Percentiles rank a stretch among this genome's conserved stretches.
Evolutionary conservation across 371 early-diverging fungal genomes (phyloP).

Genomic region (Coemansia sp.): DNA sequence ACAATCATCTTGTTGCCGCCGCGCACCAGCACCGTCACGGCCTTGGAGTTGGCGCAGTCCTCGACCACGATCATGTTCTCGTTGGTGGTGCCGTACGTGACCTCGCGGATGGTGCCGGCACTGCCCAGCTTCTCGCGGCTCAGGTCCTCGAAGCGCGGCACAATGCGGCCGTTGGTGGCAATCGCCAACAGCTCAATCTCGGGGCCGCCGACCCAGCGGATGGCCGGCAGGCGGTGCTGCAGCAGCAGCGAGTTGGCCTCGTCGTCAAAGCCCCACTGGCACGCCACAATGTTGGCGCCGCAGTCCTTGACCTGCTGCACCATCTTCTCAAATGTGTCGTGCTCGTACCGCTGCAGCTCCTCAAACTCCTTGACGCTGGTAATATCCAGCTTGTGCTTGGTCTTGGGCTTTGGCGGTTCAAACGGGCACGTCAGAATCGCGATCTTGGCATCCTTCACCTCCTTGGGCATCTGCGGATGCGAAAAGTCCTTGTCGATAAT

Average conservation of each 20-base stretch:
- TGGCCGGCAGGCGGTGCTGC: constrained; percentile 98
- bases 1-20: constrained; percentile 99
- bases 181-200: constrained; percentile 99
- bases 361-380: constrained; percentile 97
- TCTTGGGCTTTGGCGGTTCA: constrained; percentile 99
- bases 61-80: constrained; percentile 99
- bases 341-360: constrained; percentile 95
- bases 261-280: constrained; percentile 99
- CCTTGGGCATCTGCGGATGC: constrained; percentile 99
- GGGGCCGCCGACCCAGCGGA: constrained; percentile 99
- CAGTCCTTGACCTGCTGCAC: constrained; percentile 94
- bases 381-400: constrained; percentile 99
- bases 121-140: constrained; percentile 86
- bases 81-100: constrained; percentile 97
- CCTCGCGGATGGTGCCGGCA: constrained; percentile 93
- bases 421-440: constrained; percentile 99
- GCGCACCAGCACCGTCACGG: constrained; percentile 98
- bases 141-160: constrained; percentile 99
- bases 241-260: constrained; percentile 99
- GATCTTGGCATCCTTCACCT: constrained; percentile 93
- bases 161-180: constrained; percentile 98
- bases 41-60: constrained; percentile 96
- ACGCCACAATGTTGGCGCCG: constrained; percentile 98
- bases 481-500: constrained; percentile 99
- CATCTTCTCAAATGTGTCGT: constrained; percentile 96